These are phyloP conservation scores for Bocquillonia castaneifolia DNA, from an alignment of 441 rosid species.

Conservation along the genomic window DNA sequence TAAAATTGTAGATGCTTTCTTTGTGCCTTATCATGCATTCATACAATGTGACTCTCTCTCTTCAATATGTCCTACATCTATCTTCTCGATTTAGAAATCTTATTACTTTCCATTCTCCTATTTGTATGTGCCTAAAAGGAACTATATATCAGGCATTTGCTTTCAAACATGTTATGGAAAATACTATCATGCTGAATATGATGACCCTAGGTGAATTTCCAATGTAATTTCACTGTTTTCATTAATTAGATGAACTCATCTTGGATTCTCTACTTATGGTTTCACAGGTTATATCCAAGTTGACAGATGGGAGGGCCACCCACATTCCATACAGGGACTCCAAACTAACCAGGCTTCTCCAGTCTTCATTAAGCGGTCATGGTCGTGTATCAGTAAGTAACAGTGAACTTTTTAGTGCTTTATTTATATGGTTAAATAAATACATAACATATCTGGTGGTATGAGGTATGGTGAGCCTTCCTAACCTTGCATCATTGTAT, in stretches of 20 bases:
- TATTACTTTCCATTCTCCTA: background rate
- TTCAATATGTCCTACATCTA: background rate
- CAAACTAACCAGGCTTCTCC: slow-evolving; percentile 96
- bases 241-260: slow-evolving; percentile 6
- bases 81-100: background rate
- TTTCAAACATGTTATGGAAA: background rate
- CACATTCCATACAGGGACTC: slow-evolving; percentile 99
- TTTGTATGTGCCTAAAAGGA: background rate
- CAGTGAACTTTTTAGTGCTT: slow-evolving; percentile 41
- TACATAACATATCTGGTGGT: background rate
- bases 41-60: background rate
- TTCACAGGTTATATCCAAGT: slow-evolving; percentile 86
- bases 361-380: slow-evolving; percentile 93
- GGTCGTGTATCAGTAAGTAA: slow-evolving; percentile 96
- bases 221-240: background rate
- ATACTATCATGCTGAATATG: slow-evolving; percentile 7
- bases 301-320: slow-evolving; percentile 89
- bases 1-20: background rate
- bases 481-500: background rate
- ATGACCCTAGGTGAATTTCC: slow-evolving; percentile 1
- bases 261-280: slow-evolving; percentile 17
- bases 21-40: background rate
- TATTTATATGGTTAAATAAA: background rate
- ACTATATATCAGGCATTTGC: background rate
- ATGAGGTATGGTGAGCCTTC: background rate